Conservation (phyloP, 805 yeast genomes). For the Scheffersomyces ergatensis region DNA sequence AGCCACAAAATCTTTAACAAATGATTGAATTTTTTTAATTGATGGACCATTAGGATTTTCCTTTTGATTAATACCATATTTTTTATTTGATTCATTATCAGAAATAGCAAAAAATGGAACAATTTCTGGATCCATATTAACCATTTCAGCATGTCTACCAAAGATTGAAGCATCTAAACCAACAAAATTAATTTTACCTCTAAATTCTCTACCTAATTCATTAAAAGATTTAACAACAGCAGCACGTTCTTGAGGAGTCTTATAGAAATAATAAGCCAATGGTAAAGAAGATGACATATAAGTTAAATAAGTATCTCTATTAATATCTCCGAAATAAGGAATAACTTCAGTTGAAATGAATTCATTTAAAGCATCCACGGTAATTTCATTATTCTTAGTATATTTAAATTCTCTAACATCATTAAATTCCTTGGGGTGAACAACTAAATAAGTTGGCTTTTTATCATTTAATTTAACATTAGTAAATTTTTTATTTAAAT, state of each 20-base stretch:
- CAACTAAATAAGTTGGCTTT: slow-evolving; percentile 41
- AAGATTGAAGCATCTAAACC: slow-evolving; percentile 78
- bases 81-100: slow-evolving; percentile 62
- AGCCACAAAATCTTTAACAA: slow-evolving; percentile 59
- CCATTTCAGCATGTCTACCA: slow-evolving; percentile 83
- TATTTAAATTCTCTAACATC: slow-evolving; percentile 47
- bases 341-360: slow-evolving; percentile 63
- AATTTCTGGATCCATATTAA: slow-evolving; percentile 80
- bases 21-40: slow-evolving; percentile 49
- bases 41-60: slow-evolving; percentile 45
- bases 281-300: slow-evolving; percentile 77
- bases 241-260: slow-evolving; percentile 61
- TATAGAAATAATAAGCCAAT: slow-evolving; percentile 85
- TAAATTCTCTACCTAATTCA: slow-evolving; percentile 67
- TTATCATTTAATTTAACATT: slow-evolving; percentile 21
- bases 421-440: slow-evolving; percentile 43
- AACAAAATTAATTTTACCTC: slow-evolving; percentile 83
- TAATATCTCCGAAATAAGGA: slow-evolving; percentile 86
- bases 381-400: slow-evolving; percentile 19
- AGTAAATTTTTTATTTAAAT: slow-evolving; percentile 32
- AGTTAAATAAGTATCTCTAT: slow-evolving; percentile 69
- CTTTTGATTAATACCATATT: slow-evolving; percentile 74
- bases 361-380: slow-evolving; percentile 33
- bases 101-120: slow-evolving; percentile 87
- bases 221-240: slow-evolving; percentile 50